Percentiles rank a stretch among this genome's conserved stretches.
These are phyloP conservation scores for Suillus subaureus DNA, from an alignment of 768 basidiomycete species.

Conservation along the genomic window DNA sequence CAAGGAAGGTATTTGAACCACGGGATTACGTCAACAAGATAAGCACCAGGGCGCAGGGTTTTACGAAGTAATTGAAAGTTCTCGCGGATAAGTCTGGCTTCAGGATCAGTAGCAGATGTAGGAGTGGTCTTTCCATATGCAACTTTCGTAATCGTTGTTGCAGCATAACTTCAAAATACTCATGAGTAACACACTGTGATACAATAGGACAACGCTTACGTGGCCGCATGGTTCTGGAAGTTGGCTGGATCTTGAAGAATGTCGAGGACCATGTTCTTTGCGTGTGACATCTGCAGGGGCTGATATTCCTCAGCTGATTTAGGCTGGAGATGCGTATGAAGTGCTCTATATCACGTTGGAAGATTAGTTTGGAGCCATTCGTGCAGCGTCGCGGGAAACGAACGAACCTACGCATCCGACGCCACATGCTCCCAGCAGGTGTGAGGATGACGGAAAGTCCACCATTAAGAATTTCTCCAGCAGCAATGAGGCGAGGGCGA, in stretches of 20 bases:
- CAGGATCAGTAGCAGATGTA: background rate
- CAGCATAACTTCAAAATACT: background rate
- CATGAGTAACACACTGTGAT: background rate
- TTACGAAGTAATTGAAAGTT: conserved; percentile 1
- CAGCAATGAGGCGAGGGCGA: background rate
- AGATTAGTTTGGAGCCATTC: background rate
- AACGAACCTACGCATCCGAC: conserved; percentile 1
- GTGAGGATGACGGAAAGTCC: background rate
- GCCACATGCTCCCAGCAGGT: background rate
- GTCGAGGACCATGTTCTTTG: background rate
- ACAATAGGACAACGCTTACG: background rate
- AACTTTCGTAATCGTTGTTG: background rate
- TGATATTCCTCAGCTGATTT: background rate
- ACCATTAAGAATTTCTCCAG: background rate
- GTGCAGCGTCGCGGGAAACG: background rate
- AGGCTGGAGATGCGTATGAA: background rate
- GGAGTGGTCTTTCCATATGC: background rate
- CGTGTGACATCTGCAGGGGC: background rate
- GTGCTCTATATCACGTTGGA: background rate
- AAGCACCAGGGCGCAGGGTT: background rate
- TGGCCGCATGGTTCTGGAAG: background rate
- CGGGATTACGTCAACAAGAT: background rate
- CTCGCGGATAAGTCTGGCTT: background rate
- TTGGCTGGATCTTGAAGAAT: background rate
- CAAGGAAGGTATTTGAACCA: conserved; percentile 3